Evolutionary conservation across 192 early-diverging fungal genomes (phyloP), one percentile per base, ranked within the genome.

Genomic region (Lobosporangium transversale): DNA sequence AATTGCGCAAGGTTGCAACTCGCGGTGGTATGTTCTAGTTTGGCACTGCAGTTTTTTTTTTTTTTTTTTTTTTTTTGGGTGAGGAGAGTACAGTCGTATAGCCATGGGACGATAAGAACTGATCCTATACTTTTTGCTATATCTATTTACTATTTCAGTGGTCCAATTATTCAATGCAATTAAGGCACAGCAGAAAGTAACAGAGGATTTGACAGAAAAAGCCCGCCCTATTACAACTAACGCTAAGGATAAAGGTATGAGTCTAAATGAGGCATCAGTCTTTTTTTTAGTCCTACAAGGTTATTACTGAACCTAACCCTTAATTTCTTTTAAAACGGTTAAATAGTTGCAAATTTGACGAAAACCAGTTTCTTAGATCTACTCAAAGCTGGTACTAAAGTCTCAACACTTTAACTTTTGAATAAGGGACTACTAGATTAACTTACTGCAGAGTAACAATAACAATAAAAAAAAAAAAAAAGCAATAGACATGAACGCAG

Each of bases 161-260:
- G 94, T 98, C 53, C 89, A 94, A 76, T 83, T 98, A 47, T 98
- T 98, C 71, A 98, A 98, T 79, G 96, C 95, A 20, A 93, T 98
- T 55, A 86, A 89, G 68, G 90, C 84, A 6, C 93, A 94, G 65
- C 96, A 98, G 68, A 94, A 94, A 58, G 85, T 85, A 18, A 85
- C 89, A 9, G 87, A 94, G 68, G 85, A 87, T 35, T 71, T 86
- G 50, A 80, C 91, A 62, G 56, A 86, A 44, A 71, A 84, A 51
- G 88, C 83, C 53, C 73, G 82, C 54, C 68, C 83, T 59, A 67
- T 80, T 81, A 76, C 78, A 21, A 80, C 69, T 30, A 82, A 82
- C 26, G 59, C 81, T 20, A 80, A 79, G 48, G 81, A 85, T 37
- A 82, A 85, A 53, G 81, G 83, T 52, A 83, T 69, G 49, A 48